Conservation (phyloP, 2,329 filamentous ascomycete genomes). For the Dactylellina drechsleri region DNA sequence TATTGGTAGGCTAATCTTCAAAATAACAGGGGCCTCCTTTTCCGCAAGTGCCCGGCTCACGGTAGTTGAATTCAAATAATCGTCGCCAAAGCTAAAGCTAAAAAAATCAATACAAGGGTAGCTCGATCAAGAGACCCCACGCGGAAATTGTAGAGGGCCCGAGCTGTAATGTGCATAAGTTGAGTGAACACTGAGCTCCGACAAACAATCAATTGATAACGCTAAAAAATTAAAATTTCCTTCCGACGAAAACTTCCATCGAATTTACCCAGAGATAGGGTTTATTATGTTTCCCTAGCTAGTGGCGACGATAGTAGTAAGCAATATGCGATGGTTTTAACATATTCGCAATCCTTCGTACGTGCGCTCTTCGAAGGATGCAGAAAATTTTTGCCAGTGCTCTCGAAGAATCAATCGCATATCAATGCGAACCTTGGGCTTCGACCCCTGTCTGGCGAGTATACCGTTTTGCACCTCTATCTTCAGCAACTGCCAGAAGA, state of each 20-base stretch:
- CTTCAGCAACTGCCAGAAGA: constrained; percentile 10
- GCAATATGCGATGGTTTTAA: constrained; percentile 1
- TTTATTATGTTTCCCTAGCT: background rate
- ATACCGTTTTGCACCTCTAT: background rate
- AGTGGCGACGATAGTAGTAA: constrained; percentile 15
- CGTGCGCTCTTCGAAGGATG: no score
- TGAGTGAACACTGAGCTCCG: constrained; percentile 33
- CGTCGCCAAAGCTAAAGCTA: constrained; percentile 9
- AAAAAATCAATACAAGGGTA: constrained; percentile 4
- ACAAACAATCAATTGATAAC: constrained; percentile 41
- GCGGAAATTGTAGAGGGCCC: constrained; percentile 35
- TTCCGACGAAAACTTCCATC: constrained; percentile 24
- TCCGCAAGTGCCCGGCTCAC: background rate
- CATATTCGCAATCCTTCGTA: background rate
- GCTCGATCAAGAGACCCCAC: constrained; percentile 17
- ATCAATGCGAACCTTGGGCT: no score
- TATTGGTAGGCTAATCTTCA: constrained; percentile 21
- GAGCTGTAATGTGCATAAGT: constrained; percentile 13
- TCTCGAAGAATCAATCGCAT: no score
- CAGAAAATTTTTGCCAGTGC: background rate
- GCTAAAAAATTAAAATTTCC: constrained; percentile 5
- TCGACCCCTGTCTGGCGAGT: background rate
- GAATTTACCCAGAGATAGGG: constrained; percentile 49
- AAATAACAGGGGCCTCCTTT: constrained; percentile 18
- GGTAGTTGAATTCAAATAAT: background rate